Base-by-base conservation (phyloP, 2,329 filamentous ascomycete species). In the Diaporthe eres region DNA sequence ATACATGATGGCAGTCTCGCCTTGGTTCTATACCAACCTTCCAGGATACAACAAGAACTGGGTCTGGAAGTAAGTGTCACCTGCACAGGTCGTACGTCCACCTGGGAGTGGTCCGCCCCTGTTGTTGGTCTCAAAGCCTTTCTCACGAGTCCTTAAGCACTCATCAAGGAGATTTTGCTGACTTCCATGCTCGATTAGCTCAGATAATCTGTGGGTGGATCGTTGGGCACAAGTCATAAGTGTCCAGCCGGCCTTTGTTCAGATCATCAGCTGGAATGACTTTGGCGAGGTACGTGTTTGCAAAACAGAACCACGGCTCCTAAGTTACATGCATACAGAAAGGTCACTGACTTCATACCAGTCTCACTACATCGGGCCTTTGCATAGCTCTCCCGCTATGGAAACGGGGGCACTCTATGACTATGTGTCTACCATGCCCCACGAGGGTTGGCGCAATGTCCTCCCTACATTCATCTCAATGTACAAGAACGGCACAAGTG, bases 21-120 rank as follows among this genome's bases (percentile, higher is more conserved):
- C 90, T 0, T 91, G 89, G 89, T 91, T 91, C 81, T 91, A 88
- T 81, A 91, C 91, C 67, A 89, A 91, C 75, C 83, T 92, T 4
- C 87, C 89, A 0, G 83, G 84, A 9, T 92, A 87, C 78, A 81
- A 84, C 63, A 92, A 92, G 82, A 91, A 91, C 80, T 93, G 91
- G 90, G 84, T 91, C 3, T 93, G 89, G 85, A 86, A 86, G 31
- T 88, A 89, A 68, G 65, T 60, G 34, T 15, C 34, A 60, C 0
- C 10, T 60, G 10, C 57, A 12, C n/a, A 31, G 19, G 22, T 39
- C 4, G 22, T 68, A 8, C 10, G 5, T 39, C 37, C 37, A 4
- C 37, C 37, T 39, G 10, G 10, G 12, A 39, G 37, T 8, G 1
- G 34, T 34, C 34, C 1, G 5, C n/a, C 58, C n/a, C 10, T 2